A percentile compares a stretch with the other conserved stretches of the same genome.
phyloP scores from a whole-genome alignment of 192 early-diverging fungal genomes.

The Entomortierella chlamydospora region DNA sequence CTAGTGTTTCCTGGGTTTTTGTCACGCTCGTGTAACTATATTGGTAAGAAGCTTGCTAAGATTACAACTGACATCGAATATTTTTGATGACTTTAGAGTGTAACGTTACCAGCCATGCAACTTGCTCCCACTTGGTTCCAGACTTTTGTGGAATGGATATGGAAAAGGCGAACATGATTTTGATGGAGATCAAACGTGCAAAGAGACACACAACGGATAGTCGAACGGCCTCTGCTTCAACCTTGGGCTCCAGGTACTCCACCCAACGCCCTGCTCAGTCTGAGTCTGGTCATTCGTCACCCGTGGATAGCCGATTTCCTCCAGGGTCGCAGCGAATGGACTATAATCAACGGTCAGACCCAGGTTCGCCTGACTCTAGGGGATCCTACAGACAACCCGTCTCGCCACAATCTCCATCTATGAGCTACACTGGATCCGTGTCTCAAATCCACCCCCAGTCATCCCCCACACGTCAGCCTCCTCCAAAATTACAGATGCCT shows the following conservation, averaged over 20 bases:
- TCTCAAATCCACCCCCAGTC: slow-evolving; percentile 26
- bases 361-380: slow-evolving; percentile 47
- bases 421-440: background rate
- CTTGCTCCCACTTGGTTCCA: slow-evolving; percentile 88
- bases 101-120: slow-evolving; percentile 80
- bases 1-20: too few relatives aligned
- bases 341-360: slow-evolving; percentile 32
- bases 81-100: slow-evolving; percentile 72
- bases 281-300: slow-evolving; percentile 45
- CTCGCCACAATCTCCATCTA: slow-evolving; percentile 36
- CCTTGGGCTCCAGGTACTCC: slow-evolving; percentile 26
- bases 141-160: slow-evolving; percentile 93
- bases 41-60: too few relatives aligned
- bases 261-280: slow-evolving; percentile 11
- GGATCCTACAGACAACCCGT: slow-evolving; percentile 40
- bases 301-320: slow-evolving; percentile 44
- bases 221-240: slow-evolving; percentile 36
- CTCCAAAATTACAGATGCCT: slow-evolving; percentile 51
- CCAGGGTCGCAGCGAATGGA: slow-evolving; percentile 25
- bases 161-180: slow-evolving; percentile 88
- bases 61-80: too few relatives aligned
- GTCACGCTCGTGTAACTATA: too few relatives aligned
- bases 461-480: slow-evolving; percentile 36
- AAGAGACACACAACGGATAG: slow-evolving; percentile 57
- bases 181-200: slow-evolving; percentile 82